Conservation (phyloP, 129 eudicot genomes). For the Mikania micrantha region DNA sequence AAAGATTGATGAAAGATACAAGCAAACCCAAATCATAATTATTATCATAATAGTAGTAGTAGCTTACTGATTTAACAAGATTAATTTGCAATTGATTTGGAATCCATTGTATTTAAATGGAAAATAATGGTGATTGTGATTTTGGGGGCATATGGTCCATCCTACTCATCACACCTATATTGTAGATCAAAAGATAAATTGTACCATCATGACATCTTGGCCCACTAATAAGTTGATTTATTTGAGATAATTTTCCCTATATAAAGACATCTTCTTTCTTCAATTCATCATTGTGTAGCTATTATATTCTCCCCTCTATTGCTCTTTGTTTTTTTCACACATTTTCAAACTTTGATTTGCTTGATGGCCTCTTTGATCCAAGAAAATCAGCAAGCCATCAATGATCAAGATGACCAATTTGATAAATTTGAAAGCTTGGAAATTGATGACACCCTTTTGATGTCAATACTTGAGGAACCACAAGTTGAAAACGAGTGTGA, state of each 20-base stretch:
- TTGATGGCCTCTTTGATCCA: conserved; percentile 46
- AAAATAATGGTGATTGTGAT: not conserved
- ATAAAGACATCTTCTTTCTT: conserved; percentile 11
- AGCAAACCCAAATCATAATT: not conserved
- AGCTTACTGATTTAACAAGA: not conserved
- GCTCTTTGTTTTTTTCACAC: not conserved
- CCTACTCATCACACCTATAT: conserved; percentile 24
- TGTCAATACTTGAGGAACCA: conserved; percentile 61
- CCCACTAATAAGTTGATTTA: conserved; percentile 13
- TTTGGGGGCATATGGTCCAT: conserved; percentile 24
- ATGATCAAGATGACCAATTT: conserved; percentile 20
- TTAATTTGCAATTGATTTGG: not conserved
- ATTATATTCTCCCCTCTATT: conserved; percentile 10
- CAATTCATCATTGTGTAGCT: conserved; percentile 19
- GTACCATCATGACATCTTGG: conserved; percentile 24
- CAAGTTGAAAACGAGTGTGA: conserved; percentile 49
- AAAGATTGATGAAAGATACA: not conserved
- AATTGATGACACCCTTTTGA: conserved; percentile 35
- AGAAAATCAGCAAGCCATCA: conserved; percentile 31
- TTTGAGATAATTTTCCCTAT: conserved; percentile 16
- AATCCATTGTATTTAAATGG: not conserved
- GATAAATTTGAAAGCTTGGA: conserved; percentile 26
- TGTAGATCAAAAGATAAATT: conserved; percentile 25
- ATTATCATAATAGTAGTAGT: not conserved
- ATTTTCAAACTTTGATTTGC: not conserved